Base-by-base conservation (phyloP, 805 yeast genomes). In the Metschnikowia matae region DNA sequence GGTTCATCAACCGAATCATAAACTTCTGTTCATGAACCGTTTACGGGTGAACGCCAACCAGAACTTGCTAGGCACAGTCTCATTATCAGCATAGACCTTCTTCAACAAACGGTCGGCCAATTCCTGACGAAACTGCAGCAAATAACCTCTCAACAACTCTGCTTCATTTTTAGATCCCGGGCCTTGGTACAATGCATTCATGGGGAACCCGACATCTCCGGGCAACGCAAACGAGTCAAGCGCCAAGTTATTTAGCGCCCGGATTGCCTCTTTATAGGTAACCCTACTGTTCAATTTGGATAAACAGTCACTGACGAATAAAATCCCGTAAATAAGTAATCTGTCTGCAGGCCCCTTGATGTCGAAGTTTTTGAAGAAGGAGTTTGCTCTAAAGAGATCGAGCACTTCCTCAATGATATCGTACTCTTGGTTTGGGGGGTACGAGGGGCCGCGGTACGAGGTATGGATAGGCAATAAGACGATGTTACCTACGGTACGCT, bases 1-100 rank as follows among this genome's bases (percentile, higher is more conserved):
- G 2, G 20, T 18, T 18, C 20, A 18, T 18, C 20, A 18, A 18
- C 26, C 8, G 10, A 26, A 26, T 43, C 64, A 85, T 61, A 89
- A 77, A 59, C 87, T 81, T 69, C 91, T 89, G 73, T 94, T 94
- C 99, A 94, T 94, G 67, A 94, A 94, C 66, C 89, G 83, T 71
- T 96, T 86, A 73, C 94, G 84, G 37, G 96, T 87, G 69, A 94
- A 94, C 1, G 97, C 96, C 62, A 94, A 73, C 99, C 99, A 94
- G 72, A 80, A 84, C 69, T 92, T 94, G 60, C 92, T 86, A 36
- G 99, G 98, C 26, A 54, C 56, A 8, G 71, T 62, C 46, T 71
- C 73, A 47, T 79, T 82, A 14, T 81, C 87, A 33, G 70, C 76
- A 65, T 87, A 89, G 40, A 94, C 74, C 62, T 90, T 79, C 58